Conservation (phyloP, 1,284 basidiomycete species). For the Papiliotrema nemorosa region DNA sequence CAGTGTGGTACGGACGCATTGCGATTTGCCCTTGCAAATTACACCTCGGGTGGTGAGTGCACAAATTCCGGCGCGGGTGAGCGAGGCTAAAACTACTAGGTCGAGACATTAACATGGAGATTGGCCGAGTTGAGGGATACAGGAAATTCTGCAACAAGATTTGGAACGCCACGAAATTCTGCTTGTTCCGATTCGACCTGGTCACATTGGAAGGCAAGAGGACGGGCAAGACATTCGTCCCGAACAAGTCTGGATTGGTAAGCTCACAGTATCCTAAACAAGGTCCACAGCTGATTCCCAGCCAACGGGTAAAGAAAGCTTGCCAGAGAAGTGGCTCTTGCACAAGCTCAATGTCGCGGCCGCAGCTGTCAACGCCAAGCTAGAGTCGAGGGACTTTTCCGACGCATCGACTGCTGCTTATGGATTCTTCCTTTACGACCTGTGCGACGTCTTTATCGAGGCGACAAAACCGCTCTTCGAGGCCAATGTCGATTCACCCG, state of each 20-base stretch:
- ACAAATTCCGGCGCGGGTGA: no score
- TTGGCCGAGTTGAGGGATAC: slow-evolving; percentile 96
- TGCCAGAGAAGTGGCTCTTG: slow-evolving; percentile 94
- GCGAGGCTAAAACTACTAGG: no score
- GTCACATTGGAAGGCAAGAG: slow-evolving; percentile 47
- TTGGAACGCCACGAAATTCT: slow-evolving; percentile 99
- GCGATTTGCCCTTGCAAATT: slow-evolving; percentile 91
- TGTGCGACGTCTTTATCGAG: slow-evolving; percentile 99
- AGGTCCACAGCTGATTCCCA: slow-evolving; percentile 36
- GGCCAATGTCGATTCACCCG: slow-evolving; percentile 60
- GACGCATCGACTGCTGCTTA: slow-evolving; percentile 77
- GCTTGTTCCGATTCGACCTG: slow-evolving; percentile 83
- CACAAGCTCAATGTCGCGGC: slow-evolving; percentile 88
- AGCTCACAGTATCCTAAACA: slow-evolving; percentile 9
- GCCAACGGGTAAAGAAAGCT: slow-evolving; percentile 82
- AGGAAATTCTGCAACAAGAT: slow-evolving; percentile 99
- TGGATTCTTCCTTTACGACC: slow-evolving; percentile 97
- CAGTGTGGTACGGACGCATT: slow-evolving; percentile 98
- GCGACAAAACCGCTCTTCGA: slow-evolving; percentile 97
- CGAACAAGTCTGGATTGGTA: slow-evolving; percentile 66
- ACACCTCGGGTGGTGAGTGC: slow-evolving; percentile 69
- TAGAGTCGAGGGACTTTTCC: slow-evolving; percentile 88
- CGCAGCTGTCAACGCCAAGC: slow-evolving; percentile 67
- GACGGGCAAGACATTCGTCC: slow-evolving; percentile 63
- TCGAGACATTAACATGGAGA: slow-evolving; percentile 93